Base-by-base conservation (phyloP, 768 basidiomycete species). In the Amanita rimosa region DNA sequence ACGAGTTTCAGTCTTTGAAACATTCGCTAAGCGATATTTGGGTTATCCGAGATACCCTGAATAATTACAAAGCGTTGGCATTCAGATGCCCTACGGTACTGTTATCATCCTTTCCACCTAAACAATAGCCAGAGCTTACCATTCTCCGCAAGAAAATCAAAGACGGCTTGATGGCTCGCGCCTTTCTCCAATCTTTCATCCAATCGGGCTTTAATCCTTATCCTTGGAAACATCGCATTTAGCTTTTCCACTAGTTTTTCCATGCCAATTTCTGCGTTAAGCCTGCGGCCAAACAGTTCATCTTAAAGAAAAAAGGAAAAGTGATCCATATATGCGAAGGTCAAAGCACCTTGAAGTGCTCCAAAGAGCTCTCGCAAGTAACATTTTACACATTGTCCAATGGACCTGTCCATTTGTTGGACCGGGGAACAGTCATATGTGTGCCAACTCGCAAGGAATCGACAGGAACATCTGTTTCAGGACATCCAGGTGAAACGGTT, bases 1-100 rank as follows among this genome's bases (percentile, higher is more conserved):
- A 61, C 68, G 16, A 81, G 53, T 55, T 78, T 77, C 6, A 81
- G 62, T 75, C 67, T 9, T 57, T 53, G 48, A 78, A 59, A 11
- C 78, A 75, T 11, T 69, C 65, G 1, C 67, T 66, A 44, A 83
- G 62, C 17, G 65, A 59, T n/a, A 81, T 64, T 42, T 57, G 58
- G 6, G 60, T 59, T 35, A 81, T 61, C 50, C 72, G 68, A 2
- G 74, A 72, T 11, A 61, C 65, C 26, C 74, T 62, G n/a, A 81
- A 64, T 0, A 71, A 54, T 14, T 69, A 54, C 41, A 81, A 60
- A 6, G 73, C 63, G 6, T 61, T 67, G 22, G 67, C 58, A 53
- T 68, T 76, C 16, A 82, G 64, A 50, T 72, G 67, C 3, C 75
- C 78, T 79, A 52, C 5, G 10, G 38, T 6, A 1, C 4, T 4